Evolutionary conservation across 352 stramenopile genomes (phyloP).

Genomic region (Pythium vanterpoolii): DNA sequence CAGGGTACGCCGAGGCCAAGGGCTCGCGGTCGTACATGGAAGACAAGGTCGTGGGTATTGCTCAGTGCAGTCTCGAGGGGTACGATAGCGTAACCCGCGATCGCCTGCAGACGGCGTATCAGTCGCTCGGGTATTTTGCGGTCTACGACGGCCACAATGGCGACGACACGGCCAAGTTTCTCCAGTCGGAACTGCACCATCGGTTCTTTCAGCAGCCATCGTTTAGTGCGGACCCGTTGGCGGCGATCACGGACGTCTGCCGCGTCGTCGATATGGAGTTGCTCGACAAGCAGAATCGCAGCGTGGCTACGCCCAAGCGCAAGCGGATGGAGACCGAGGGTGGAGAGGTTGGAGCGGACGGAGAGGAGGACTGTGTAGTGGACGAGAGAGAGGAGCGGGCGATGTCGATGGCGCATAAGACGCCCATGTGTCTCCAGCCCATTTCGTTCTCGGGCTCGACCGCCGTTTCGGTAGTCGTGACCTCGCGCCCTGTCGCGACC

Average conservation of each 20-base stretch:
- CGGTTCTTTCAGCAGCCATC: constrained; percentile 57
- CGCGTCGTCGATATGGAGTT: constrained; percentile 71
- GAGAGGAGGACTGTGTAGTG: background rate
- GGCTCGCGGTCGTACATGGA: constrained; percentile 86
- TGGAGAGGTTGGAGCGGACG: background rate
- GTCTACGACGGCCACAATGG: constrained; percentile 90
- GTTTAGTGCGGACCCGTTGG: constrained; percentile 49
- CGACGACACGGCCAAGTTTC: constrained; percentile 63
- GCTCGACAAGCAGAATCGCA: constrained; percentile 70
- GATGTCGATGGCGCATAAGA: constrained; percentile 40
- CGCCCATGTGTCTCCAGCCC: constrained; percentile 40
- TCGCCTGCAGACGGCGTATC: constrained; percentile 32
- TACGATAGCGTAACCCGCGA: constrained; percentile 25
- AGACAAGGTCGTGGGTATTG: constrained; percentile 64
- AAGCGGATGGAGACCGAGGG: constrained; percentile 39
- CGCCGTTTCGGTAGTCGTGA: constrained; percentile 59
- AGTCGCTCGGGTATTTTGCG: constrained; percentile 71
- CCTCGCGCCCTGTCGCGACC: background rate
- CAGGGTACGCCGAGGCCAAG: constrained; percentile 83
- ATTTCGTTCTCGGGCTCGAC: constrained; percentile 86
- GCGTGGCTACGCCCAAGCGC: constrained; percentile 52
- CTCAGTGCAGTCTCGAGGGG: constrained; percentile 37
- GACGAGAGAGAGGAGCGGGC: background rate
- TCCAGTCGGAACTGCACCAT: constrained; percentile 81
- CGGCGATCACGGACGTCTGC: constrained; percentile 55